These are phyloP conservation scores for Marchantia paleacea DNA, from an alignment of 225 moss, liverwort and hornwort species.

Conservation along the genomic window DNA sequence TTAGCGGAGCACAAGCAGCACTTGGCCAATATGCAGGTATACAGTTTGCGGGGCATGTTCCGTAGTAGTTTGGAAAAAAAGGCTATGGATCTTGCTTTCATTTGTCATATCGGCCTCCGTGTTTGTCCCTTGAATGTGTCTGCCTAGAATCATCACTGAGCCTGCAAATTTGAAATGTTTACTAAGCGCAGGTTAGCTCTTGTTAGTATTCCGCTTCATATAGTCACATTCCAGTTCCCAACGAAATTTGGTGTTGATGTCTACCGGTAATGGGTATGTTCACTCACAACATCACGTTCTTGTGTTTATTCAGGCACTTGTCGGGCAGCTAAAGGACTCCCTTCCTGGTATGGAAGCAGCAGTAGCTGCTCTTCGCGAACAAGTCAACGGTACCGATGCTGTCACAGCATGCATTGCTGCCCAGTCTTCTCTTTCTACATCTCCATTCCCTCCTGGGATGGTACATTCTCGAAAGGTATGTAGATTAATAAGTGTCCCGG, in stretches of 20 bases:
- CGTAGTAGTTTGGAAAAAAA: neutral
- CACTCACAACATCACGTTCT: neutral
- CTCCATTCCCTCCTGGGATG: constrained; percentile 33
- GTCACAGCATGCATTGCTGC: constrained; percentile 55
- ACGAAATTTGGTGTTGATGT: too few relatives aligned
- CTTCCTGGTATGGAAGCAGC: constrained; percentile 88
- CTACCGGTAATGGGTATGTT: too few relatives aligned
- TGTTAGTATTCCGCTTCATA: neutral
- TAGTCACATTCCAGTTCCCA: neutral
- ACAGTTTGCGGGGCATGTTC: neutral
- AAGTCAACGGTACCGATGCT: constrained; percentile 63
- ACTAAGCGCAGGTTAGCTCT: neutral
- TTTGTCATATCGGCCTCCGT: neutral
- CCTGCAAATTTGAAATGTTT: neutral
- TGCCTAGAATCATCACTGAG: neutral
- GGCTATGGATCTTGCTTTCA: too few relatives aligned
- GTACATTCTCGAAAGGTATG: constrained; percentile 27
- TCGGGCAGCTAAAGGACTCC: constrained; percentile 78
- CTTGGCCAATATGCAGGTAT: constrained; percentile 75
- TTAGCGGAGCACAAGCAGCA: constrained; percentile 89
- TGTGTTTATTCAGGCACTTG: constrained; percentile 53
- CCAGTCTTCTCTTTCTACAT: constrained; percentile 34
- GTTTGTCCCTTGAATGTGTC: neutral
- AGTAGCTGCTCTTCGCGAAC: constrained; percentile 67
- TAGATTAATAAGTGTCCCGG: neutral